Evolutionary conservation across 2,329 filamentous ascomycete species (phyloP).

Genomic region (Monilinia fructicola): DNA sequence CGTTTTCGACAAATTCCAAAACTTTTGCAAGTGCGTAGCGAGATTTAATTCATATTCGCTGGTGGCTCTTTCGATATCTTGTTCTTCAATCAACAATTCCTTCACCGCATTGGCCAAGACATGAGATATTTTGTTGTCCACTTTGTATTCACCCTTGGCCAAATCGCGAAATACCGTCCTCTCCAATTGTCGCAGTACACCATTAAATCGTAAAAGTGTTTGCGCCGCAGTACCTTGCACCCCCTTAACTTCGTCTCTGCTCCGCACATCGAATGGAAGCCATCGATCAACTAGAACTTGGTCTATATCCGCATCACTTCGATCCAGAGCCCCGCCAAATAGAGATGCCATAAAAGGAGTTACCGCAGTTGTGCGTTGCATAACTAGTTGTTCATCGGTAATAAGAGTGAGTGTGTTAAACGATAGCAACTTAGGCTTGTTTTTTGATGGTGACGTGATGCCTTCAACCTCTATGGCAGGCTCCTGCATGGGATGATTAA

Average conservation of each 20-base stretch:
- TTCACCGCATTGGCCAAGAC: neutral
- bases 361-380: constrained; percentile 22
- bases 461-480: neutral
- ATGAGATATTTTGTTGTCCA: neutral
- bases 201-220: constrained; percentile 11
- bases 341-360: constrained; percentile 21
- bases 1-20: neutral
- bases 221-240: neutral
- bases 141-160: constrained; percentile 5
- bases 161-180: neutral
- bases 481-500: constrained; percentile 12
- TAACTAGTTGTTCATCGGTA: neutral
- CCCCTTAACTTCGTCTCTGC: neutral
- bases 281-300: constrained; percentile 15
- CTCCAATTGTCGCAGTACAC: constrained; percentile 4
- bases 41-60: neutral
- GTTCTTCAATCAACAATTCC: neutral
- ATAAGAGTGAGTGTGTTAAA: neutral
- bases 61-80: neutral
- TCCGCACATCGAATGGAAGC: constrained; percentile 14
- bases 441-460: neutral
- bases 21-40: neutral
- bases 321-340: constrained; percentile 15
- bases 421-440: neutral
- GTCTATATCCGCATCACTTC: neutral